Evolutionary conservation across 371 early-diverging fungal species (phyloP).

Genomic region (Quaeritorhiza haematococci): DNA sequence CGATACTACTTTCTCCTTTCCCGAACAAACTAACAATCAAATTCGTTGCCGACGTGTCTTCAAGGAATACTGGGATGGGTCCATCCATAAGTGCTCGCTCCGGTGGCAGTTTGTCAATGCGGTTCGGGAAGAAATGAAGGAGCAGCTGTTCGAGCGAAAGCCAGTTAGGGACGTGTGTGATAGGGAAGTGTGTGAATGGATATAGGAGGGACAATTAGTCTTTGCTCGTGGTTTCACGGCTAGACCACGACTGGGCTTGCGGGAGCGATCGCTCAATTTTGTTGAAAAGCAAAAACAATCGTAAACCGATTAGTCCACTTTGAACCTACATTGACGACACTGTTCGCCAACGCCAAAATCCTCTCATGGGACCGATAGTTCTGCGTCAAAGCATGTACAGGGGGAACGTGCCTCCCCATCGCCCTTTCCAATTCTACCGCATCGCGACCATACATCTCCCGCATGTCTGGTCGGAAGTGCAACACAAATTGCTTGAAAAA

Average conservation of each 20-base stretch:
- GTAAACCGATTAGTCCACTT: too few relatives aligned
- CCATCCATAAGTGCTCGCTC: neutral
- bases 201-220: too few relatives aligned
- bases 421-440: conserved; percentile 3
- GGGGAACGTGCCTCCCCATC: neutral
- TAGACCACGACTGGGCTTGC: too few relatives aligned
- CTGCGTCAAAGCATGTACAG: neutral
- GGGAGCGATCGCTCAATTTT: too few relatives aligned
- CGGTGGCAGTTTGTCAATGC: neutral
- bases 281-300: too few relatives aligned
- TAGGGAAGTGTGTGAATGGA: too few relatives aligned
- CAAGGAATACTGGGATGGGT: neutral
- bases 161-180: too few relatives aligned
- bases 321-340: neutral
- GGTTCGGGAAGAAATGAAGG: too few relatives aligned
- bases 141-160: too few relatives aligned
- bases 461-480: neutral
- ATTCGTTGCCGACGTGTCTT: neutral
- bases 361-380: neutral
- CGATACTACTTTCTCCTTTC: too few relatives aligned
- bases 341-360: neutral
- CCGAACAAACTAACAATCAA: too few relatives aligned
- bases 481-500: conserved; percentile 11
- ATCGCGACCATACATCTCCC: conserved; percentile 1
- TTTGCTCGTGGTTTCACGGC: too few relatives aligned